Base-by-base conservation (phyloP, 2,329 filamentous ascomycete genomes). In the Dactylonectria estremocensis region DNA sequence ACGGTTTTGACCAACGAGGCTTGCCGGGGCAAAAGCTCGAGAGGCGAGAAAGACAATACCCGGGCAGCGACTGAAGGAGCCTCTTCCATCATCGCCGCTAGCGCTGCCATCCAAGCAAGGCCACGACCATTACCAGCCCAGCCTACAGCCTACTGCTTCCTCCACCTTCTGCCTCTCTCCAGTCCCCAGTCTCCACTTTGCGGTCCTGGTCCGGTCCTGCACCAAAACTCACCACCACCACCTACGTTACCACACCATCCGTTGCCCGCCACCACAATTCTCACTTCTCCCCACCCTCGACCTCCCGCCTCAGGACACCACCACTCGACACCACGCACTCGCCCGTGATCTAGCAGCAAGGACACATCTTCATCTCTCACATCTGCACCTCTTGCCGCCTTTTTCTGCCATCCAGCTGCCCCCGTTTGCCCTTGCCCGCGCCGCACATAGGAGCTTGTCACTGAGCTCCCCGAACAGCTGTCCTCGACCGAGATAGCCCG, bases 381-480 rank as follows among this genome's bases (percentile, higher is more conserved):
- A 24, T 62, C 52, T 54, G 22, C 59, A 55, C 46, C 22, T 37
- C 31, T 46, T 35, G 46, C 58, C 64, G 63, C 71, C 50, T 35
- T 55, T 62, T 49, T 52, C 52, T 40, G 55, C 31, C 57, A 61
- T 66, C 72, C 68, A 66, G 62, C 57, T 58, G 31, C 16, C 60
- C 67, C 64, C 64, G 61, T 70, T n/a, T 14, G 59, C 67, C 63
- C 49, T 62, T 69, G 52, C 49, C 57, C 66, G 59, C 57, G 64
- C 64, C 64, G 61, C 62, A 67, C 60, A 60, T 50, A 24, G 55
- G 28, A 77, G 74, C 76, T 75, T 75, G 72, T 69, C 65, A 69
- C 70, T 61, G 70, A 77, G 70, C 73, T 76, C 69, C 72, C 67
- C 66, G 74, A 76, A 72, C 69, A 74, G 74, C 74, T 72, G 55